phyloP scores from a whole-genome alignment of 768 basidiomycete genomes.

The Lentinus brumalis region DNA sequence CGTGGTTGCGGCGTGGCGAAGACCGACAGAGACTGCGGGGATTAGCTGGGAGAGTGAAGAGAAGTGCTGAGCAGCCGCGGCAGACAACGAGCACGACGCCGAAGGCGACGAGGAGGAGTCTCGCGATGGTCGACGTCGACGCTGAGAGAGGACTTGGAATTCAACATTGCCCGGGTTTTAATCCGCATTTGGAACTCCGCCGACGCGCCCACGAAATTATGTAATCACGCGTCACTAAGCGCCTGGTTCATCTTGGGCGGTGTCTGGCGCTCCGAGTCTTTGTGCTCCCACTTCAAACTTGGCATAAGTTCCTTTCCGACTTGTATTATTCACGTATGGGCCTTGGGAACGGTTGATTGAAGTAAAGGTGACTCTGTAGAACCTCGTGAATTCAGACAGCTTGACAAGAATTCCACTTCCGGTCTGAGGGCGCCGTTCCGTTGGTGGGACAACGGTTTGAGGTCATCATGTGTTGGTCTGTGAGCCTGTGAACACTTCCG shows the following conservation, averaged over 20 bases:
- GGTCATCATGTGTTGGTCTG: too few species aligned
- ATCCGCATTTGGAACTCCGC: constrained; percentile 11
- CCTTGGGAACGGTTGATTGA: too few species aligned
- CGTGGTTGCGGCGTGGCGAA: neutral
- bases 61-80: neutral
- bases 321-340: neutral
- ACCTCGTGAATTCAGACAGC: too few species aligned
- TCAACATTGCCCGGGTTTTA: constrained; percentile 15
- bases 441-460: too few species aligned
- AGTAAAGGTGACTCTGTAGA: too few species aligned
- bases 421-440: too few species aligned
- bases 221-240: neutral
- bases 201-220: neutral
- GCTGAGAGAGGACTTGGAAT: constrained; percentile 7
- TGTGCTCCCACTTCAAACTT: too few species aligned
- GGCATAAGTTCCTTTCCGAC: neutral
- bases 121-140: constrained; percentile 19
- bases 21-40: constrained; percentile 8
- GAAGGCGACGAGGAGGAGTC: constrained; percentile 2
- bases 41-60: neutral
- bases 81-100: neutral
- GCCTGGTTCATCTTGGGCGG: neutral
- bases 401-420: too few species aligned
- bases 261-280: neutral
- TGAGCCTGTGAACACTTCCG: too few species aligned